These are phyloP conservation scores for Hypoxylon sp. DNA, from an alignment of 2,329 filamentous ascomycete species.

Conservation along the genomic window DNA sequence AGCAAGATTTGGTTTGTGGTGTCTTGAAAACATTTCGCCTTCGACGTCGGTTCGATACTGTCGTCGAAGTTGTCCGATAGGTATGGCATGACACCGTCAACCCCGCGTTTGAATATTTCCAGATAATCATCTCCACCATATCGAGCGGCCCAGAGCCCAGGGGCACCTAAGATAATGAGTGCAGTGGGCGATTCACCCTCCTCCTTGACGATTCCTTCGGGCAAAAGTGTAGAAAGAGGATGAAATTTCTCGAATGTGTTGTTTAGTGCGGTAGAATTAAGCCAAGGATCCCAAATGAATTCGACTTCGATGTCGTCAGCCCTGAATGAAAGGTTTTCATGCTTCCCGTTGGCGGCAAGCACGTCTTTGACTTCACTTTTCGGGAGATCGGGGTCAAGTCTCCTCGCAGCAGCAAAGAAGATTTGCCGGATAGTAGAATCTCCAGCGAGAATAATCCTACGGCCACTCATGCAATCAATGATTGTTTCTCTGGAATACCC, in stretches of 20 bases:
- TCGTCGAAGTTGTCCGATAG: conserved; percentile 49
- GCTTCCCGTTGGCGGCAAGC: conserved; percentile 57
- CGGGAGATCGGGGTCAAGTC: conserved; percentile 61
- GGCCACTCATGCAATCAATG: conserved; percentile 65
- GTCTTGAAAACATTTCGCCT: conserved; percentile 26
- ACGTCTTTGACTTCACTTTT: conserved; percentile 56
- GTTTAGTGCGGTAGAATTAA: conserved; percentile 65
- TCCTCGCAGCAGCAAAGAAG: conserved; percentile 70
- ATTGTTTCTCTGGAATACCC: conserved; percentile 68
- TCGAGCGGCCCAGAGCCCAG: conserved; percentile 69
- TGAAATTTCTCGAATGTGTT: conserved; percentile 59
- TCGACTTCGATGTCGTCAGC: conserved; percentile 64
- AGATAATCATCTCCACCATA: conserved; percentile 63
- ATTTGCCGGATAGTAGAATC: conserved; percentile 73
- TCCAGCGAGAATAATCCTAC: conserved; percentile 71
- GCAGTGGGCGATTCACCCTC: conserved; percentile 56
- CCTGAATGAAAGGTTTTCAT: conserved; percentile 62
- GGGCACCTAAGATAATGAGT: conserved; percentile 66
- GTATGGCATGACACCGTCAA: conserved; percentile 62
- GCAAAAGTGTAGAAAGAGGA: conserved; percentile 36
- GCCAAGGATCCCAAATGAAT: conserved; percentile 75
- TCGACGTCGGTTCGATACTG: conserved; percentile 37
- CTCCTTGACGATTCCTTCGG: conserved; percentile 40
- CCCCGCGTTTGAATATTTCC: conserved; percentile 61
- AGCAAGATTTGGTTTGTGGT: conserved; percentile 56